Evolutionary conservation across 148 eudicot species (phyloP).

Genomic region (Rhododendron molle): DNA sequence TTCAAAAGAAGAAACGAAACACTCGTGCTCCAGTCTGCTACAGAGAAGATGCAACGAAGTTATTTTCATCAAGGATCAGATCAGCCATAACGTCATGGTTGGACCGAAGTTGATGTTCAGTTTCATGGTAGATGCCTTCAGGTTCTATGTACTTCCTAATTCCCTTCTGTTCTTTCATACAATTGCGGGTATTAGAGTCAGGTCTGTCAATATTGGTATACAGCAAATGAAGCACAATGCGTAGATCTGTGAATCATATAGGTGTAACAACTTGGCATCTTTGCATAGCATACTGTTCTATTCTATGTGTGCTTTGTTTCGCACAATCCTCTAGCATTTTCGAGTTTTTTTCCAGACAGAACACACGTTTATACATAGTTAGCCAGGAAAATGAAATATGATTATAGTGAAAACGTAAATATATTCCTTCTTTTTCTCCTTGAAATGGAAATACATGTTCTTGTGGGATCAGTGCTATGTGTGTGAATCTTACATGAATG

Average conservation of each 20-base stretch:
- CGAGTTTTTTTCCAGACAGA: background rate
- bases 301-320: background rate
- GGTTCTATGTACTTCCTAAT: slow-evolving; percentile 1
- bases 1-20: slow-evolving; percentile 12
- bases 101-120: slow-evolving; percentile 14
- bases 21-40: slow-evolving; percentile 25
- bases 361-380: background rate
- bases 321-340: background rate
- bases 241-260: background rate
- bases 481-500: too few relatives aligned
- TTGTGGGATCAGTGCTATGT: too few relatives aligned
- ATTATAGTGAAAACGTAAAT: too few relatives aligned
- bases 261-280: background rate
- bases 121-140: slow-evolving; percentile 28
- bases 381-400: background rate
- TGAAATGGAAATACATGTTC: too few relatives aligned
- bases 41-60: slow-evolving; percentile 16
- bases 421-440: too few relatives aligned
- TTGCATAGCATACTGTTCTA: background rate
- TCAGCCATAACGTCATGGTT: slow-evolving; percentile 22
- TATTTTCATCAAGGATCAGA: slow-evolving; percentile 15
- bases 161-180: background rate
- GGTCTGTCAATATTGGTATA: background rate
- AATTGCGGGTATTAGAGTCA: background rate
- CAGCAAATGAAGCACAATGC: background rate